Evolutionary conservation across 352 stramenopile species (phyloP).

Genomic region (Pythium insidiosum): DNA sequence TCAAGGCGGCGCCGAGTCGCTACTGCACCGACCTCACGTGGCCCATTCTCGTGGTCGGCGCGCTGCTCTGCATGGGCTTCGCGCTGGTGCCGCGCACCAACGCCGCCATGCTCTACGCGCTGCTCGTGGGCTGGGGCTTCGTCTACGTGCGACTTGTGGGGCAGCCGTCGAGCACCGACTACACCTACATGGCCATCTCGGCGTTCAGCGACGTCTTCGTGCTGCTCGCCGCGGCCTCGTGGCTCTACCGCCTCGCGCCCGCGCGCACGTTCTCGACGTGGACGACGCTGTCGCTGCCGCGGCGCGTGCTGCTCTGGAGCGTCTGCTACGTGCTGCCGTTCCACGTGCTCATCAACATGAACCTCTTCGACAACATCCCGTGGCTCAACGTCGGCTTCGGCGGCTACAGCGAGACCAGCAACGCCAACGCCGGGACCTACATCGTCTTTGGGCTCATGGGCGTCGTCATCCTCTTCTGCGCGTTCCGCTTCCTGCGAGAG

Average conservation of each 20-base stretch:
- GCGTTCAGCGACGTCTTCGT: constrained; percentile 58
- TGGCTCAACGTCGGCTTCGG: constrained; percentile 72
- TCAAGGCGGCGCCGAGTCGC: constrained; percentile 35
- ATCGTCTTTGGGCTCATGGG: constrained; percentile 34
- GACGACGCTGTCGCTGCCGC: constrained; percentile 15
- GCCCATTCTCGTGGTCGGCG: constrained; percentile 41
- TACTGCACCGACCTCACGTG: constrained; percentile 72
- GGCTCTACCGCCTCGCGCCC: constrained; percentile 29
- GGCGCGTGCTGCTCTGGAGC: constrained; percentile 42
- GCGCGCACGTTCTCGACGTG: constrained; percentile 42
- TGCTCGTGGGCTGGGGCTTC: constrained; percentile 55
- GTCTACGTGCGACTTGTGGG: constrained; percentile 69
- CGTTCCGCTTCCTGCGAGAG: constrained; percentile 27
- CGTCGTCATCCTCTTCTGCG: constrained; percentile 21
- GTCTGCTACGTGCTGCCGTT: constrained; percentile 62
- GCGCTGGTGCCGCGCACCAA: constrained; percentile 38
- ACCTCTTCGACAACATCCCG: constrained; percentile 57
- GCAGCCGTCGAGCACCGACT: constrained; percentile 52
- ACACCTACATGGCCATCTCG: constrained; percentile 33
- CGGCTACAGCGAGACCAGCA: constrained; percentile 37
- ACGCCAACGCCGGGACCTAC: constrained; percentile 52
- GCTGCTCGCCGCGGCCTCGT: constrained; percentile 40
- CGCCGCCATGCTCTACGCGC: constrained; percentile 35
- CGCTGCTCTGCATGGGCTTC: constrained; percentile 31
- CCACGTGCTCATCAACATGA: constrained; percentile 69